phyloP scores from a whole-genome alignment of 2,329 filamentous ascomycete genomes.

The Knoxdaviesia proteae region DNA sequence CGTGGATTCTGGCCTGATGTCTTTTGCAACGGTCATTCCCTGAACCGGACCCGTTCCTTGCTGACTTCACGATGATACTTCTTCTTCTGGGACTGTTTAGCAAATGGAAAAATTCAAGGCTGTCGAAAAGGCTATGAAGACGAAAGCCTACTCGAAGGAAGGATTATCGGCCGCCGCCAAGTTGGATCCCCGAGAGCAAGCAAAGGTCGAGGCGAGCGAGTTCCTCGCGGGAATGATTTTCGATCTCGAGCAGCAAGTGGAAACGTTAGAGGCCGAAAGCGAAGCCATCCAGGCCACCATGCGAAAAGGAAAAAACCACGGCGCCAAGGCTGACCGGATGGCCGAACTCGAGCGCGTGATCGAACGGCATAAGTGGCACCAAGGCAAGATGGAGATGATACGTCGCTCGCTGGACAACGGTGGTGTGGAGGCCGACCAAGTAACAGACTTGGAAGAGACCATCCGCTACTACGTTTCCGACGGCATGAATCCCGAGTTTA shows the following conservation, averaged over 20 bases:
- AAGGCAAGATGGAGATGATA: conserved; percentile 77
- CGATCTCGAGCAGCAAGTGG: conserved; percentile 83
- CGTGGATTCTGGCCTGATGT: too few species aligned
- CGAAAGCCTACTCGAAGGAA: conserved; percentile 97
- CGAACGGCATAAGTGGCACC: conserved; percentile 93
- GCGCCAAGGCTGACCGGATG: conserved; percentile 66
- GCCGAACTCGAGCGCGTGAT: conserved; percentile 66
- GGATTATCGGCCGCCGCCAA: conserved; percentile 79
- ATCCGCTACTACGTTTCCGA: conserved; percentile 93
- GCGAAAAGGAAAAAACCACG: conserved; percentile 88
- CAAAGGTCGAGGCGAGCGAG: conserved; percentile 71
- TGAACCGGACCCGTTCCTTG: conserved; percentile 1
- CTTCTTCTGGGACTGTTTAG: conserved; percentile 21
- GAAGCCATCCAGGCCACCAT: conserved; percentile 70
- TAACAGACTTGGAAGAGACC: conserved; percentile 72
- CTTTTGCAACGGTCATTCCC: not conserved
- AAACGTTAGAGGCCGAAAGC: conserved; percentile 74
- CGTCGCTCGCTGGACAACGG: conserved; percentile 83
- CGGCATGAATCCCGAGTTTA: conserved; percentile 71
- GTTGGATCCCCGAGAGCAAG: conserved; percentile 92
- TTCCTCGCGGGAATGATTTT: conserved; percentile 79
- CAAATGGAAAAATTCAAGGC: conserved; percentile 99
- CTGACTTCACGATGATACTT: not conserved
- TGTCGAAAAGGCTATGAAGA: conserved; percentile 99
- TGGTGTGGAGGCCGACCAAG: conserved; percentile 68